These are phyloP conservation scores for Beta macrorhiza DNA, from an alignment of 179 eudicot species.

Conservation along the genomic window DNA sequence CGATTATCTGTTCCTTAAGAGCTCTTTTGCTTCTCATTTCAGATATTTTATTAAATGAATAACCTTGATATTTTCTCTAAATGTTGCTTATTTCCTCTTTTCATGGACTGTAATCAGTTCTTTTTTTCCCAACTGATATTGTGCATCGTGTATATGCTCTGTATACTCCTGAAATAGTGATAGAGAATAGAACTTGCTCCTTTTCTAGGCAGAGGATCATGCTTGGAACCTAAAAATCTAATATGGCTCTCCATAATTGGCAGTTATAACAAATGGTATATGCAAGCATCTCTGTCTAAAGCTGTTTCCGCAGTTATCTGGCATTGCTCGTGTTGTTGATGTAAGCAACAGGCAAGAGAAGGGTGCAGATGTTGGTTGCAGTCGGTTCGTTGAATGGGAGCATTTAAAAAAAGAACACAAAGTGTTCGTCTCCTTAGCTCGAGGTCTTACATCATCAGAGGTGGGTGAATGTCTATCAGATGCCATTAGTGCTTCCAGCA, in stretches of 20 bases:
- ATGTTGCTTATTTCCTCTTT: background rate
- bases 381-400: constrained; percentile 45
- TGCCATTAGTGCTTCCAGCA: constrained; percentile 81
- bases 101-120: background rate
- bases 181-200: background rate
- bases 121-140: background rate
- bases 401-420: constrained; percentile 51
- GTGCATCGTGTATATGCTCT: too few species aligned
- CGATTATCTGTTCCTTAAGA: background rate
- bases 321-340: constrained; percentile 38
- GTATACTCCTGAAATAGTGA: background rate
- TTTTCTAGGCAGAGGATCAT: constrained; percentile 3
- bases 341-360: constrained; percentile 22
- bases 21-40: background rate
- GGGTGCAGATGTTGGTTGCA: constrained; percentile 38
- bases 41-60: background rate
- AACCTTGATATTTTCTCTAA: background rate
- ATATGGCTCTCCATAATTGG: constrained; percentile 21
- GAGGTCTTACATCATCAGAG: constrained; percentile 42
- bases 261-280: constrained; percentile 63
- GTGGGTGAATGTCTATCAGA: constrained; percentile 48
- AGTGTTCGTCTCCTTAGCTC: constrained; percentile 54
- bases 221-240: background rate
- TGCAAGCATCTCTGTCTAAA: constrained; percentile 63
- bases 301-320: constrained; percentile 59